Base-by-base conservation (phyloP, 2,329 filamentous ascomycete genomes). In the Orbilia brochopaga region DNA sequence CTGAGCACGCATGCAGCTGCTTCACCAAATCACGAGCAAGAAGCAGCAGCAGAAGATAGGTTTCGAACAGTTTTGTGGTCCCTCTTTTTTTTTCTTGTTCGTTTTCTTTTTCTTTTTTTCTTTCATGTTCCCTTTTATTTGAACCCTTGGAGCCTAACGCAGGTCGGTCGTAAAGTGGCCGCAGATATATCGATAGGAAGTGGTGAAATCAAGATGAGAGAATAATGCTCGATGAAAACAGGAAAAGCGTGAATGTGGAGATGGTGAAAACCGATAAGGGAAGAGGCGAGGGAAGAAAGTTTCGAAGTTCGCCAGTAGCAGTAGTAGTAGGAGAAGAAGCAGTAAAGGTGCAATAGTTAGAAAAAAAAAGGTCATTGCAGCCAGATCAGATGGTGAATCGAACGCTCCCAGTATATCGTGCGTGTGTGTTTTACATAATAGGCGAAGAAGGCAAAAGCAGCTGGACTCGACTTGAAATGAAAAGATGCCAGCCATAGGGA, bases 91-190 rank as follows among this genome's bases (percentile, higher is more conserved):
- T 51, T 40, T 59, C 32, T 11, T 21, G 32, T 59, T 58, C 48
- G 24, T 21, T 32, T 51, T 40, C 30, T 48, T 51, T 46, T 58
- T 44, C n/a, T 17, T 53, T 58, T 58, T 55, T 37, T 32, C 13
- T 59, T 69, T 61, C 46, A 19, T 15, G 24, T 57, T 44, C 53
- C 44, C 52, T 60, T 63, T 21, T 63, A 54, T 72, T 60, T 42
- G 67, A 72, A 72, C 67, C 67, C 67, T 61, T 72, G 67, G 67
- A 72, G 67, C 67, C 67, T 72, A 72, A 59, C 30, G 67, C 50
- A 72, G 51, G 67, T 72, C 60, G 67, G 51, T 59, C 48, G 61
- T 52, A 46, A 44, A 19, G 50, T 40, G 61, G 57, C 42, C 44
- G 55, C 21, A 48, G 10, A 62, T 56, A 59, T 69, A 62, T 54